Percentiles rank a stretch among this genome's conserved stretches.
phyloP scores from a whole-genome alignment of 345 rosid species.

The Lepidium aucheri region DNA sequence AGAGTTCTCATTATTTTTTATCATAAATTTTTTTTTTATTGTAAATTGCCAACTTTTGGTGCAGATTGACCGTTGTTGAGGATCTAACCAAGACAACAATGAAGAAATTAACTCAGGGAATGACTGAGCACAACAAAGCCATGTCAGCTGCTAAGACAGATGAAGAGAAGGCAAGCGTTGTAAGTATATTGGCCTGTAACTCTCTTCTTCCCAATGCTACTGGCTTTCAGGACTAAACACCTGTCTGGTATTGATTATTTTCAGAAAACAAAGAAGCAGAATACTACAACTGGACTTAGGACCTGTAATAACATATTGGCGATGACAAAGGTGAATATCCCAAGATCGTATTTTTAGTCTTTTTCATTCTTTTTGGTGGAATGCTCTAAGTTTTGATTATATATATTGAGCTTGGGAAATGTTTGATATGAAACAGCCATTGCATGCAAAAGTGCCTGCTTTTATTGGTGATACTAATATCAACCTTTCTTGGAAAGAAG shows the following conservation, averaged over 20 bases:
- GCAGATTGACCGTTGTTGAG: slow-evolving; percentile 75
- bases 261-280: slow-evolving; percentile 89
- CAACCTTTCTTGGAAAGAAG: slow-evolving; percentile 95
- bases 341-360: neutral
- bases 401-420: neutral
- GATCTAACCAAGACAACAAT: slow-evolving; percentile 84
- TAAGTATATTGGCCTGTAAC: slow-evolving; percentile 33
- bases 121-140: slow-evolving; percentile 91
- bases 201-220: neutral
- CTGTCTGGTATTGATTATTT: neutral
- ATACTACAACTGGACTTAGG: slow-evolving; percentile 76
- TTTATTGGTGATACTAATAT: slow-evolving; percentile 87
- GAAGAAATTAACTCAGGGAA: slow-evolving; percentile 94
- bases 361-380: neutral
- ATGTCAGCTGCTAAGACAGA: slow-evolving; percentile 95
- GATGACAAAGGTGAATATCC: slow-evolving; percentile 74
- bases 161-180: slow-evolving; percentile 74
- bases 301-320: slow-evolving; percentile 95
- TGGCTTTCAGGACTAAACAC: neutral
- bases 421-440: slow-evolving; percentile 43
- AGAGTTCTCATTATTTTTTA: neutral
- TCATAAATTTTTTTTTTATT: neutral
- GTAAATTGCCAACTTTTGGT: slow-evolving; percentile 1
- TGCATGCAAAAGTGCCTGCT: slow-evolving; percentile 79
- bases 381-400: neutral